These are phyloP conservation scores for Neonectria ditissima DNA, from an alignment of 2,329 filamentous ascomycete genomes.

Conservation along the genomic window DNA sequence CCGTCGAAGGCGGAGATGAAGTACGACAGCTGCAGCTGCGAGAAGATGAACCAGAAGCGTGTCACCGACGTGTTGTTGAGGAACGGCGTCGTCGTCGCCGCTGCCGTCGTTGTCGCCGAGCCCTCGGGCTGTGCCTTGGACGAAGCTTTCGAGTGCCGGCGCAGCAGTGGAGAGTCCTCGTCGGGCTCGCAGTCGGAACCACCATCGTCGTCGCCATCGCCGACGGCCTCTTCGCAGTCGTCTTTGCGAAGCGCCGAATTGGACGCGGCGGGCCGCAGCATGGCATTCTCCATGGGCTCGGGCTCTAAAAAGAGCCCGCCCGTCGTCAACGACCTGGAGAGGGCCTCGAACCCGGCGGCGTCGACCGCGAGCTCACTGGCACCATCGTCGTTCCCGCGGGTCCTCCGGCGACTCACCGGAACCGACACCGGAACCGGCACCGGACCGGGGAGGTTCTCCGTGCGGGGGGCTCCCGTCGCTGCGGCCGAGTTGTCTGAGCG, in stretches of 20 bases:
- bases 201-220: constrained; percentile 29
- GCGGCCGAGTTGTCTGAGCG: constrained; percentile 1
- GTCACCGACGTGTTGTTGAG: constrained; percentile 60
- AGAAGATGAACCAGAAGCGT: constrained; percentile 73
- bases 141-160: constrained; percentile 20
- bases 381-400: constrained; percentile 20
- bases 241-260: constrained; percentile 36
- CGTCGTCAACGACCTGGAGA: constrained; percentile 56
- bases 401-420: constrained; percentile 29
- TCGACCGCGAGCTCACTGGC: constrained; percentile 32
- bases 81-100: constrained; percentile 46
- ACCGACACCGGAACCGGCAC: constrained; percentile 40
- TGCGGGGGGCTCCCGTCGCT: not conserved
- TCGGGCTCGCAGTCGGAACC: constrained; percentile 21
- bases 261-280: constrained; percentile 48
- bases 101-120: constrained; percentile 23
- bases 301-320: constrained; percentile 55
- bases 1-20: constrained; percentile 77
- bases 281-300: constrained; percentile 54
- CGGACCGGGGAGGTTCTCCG: constrained; percentile 24
- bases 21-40: constrained; percentile 67
- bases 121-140: constrained; percentile 34
- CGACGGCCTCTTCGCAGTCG: not conserved
- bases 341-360: constrained; percentile 38
- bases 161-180: constrained; percentile 46